A percentile compares a stretch with the other conserved stretches of the same genome.
Conservation (phyloP, 2,329 filamentous ascomycete genomes). For the Chaetomium globosum region DNA sequence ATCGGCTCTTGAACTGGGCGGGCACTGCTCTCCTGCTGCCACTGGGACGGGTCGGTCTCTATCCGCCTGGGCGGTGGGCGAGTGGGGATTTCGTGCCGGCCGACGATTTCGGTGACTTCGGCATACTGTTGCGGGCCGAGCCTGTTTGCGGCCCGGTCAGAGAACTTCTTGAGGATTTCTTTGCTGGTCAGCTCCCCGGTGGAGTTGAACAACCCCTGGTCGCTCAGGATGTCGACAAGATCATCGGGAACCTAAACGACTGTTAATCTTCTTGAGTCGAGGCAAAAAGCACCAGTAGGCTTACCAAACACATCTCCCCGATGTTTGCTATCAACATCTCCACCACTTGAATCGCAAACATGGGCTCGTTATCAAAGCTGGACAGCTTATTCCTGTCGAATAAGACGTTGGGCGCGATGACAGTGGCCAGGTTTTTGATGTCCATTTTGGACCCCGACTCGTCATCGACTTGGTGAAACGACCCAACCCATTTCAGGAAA, state of each 20-base stretch:
- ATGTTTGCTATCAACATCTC: constrained; percentile 89
- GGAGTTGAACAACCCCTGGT: constrained; percentile 78
- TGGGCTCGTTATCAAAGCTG: constrained; percentile 81
- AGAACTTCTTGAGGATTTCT: constrained; percentile 92
- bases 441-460: constrained; percentile 99
- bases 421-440: constrained; percentile 92
- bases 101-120: constrained; percentile 60
- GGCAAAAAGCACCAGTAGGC: constrained; percentile 39
- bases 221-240: constrained; percentile 80
- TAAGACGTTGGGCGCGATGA: constrained; percentile 94
- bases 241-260: constrained; percentile 83
- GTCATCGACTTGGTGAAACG: constrained; percentile 95
- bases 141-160: constrained; percentile 65
- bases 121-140: constrained; percentile 57
- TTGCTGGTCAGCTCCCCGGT: constrained; percentile 91
- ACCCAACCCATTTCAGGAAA: constrained; percentile 96
- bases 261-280: constrained; percentile 33
- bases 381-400: constrained; percentile 68
- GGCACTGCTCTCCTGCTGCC: constrained; percentile 82
- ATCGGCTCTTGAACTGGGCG: constrained; percentile 71
- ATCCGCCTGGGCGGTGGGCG: constrained; percentile 64
- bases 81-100: constrained; percentile 60
- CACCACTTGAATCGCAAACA: constrained; percentile 90
- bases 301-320: constrained; percentile 95
- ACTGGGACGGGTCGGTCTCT: constrained; percentile 83